phyloP scores from a whole-genome alignment of 1,139 yeast genomes.

The Schwanniomyces etchellsii region DNA sequence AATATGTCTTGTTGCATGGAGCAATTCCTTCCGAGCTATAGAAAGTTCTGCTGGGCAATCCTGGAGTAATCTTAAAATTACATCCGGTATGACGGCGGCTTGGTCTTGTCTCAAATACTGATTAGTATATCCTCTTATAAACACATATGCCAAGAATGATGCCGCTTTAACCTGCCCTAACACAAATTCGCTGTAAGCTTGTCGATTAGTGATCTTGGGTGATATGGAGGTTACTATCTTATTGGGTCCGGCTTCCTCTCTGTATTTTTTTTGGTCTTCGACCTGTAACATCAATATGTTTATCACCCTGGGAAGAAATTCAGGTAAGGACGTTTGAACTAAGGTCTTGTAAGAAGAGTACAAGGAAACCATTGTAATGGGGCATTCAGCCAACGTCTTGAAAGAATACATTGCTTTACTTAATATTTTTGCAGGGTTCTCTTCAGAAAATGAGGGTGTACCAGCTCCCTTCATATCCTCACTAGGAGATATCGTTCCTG shows the following conservation, averaged over 20 bases:
- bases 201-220: conserved; percentile 71
- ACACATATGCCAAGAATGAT: conserved; percentile 88
- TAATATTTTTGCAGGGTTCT: conserved; percentile 33
- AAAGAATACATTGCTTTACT: conserved; percentile 70
- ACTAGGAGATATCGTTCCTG: conserved; percentile 32
- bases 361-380: conserved; percentile 90
- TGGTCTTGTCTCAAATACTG: conserved; percentile 60
- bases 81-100: conserved; percentile 71
- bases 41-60: conserved; percentile 97
- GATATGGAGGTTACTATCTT: conserved; percentile 49
- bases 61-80: conserved; percentile 77
- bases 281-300: conserved; percentile 74
- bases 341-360: conserved; percentile 81
- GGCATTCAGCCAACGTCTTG: conserved; percentile 93
- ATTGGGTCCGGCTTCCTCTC: conserved; percentile 54
- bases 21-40: conserved; percentile 84
- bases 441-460: conserved; percentile 35
- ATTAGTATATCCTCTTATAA: conserved; percentile 76
- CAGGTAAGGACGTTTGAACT: conserved; percentile 66
- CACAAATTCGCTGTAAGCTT: conserved; percentile 82
- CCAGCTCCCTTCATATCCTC: conserved; percentile 29
- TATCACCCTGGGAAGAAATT: conserved; percentile 78
- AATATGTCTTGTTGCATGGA: conserved; percentile 93
- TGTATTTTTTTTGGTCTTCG: conserved; percentile 31
- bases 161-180: conserved; percentile 97